Percentiles rank a stretch among this genome's conserved stretches.
phyloP scores from a whole-genome alignment of 768 basidiomycete genomes.

The Dioszegia crocea region DNA sequence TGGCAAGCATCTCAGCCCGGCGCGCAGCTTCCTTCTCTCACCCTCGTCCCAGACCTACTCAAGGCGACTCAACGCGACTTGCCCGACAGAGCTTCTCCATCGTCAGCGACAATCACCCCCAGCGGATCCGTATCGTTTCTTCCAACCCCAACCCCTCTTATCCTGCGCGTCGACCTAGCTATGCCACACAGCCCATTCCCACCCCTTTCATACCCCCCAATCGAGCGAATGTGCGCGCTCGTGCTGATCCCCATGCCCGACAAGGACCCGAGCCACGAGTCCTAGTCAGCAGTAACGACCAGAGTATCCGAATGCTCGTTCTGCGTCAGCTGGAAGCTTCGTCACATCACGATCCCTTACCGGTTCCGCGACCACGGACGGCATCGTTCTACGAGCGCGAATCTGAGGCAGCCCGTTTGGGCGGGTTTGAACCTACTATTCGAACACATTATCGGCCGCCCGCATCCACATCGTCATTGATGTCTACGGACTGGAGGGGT shows the following conservation, averaged over 20 bases:
- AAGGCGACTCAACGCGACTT: slow-evolving; percentile 3
- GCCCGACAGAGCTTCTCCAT: slow-evolving; percentile 9
- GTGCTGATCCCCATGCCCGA: not conserved
- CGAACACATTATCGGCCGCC: not conserved
- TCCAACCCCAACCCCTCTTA: not conserved
- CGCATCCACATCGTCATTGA: not conserved
- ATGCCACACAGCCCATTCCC: not conserved
- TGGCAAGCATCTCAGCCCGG: not conserved
- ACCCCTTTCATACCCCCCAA: too few relatives aligned
- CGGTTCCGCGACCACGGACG: not conserved
- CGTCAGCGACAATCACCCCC: slow-evolving; percentile 7
- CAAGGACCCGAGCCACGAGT: slow-evolving; percentile 61
- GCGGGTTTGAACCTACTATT: not conserved
- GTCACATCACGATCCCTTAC: not conserved
- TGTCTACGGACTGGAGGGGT: not conserved
- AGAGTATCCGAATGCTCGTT: slow-evolving; percentile 73
- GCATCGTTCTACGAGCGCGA: not conserved
- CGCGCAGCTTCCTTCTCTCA: slow-evolving; percentile 10
- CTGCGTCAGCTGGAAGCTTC: slow-evolving; percentile 46
- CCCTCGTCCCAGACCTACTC: not conserved
- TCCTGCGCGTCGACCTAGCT: too few relatives aligned
- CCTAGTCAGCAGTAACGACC: slow-evolving; percentile 81
- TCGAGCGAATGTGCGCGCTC: too few relatives aligned
- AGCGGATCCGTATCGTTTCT: slow-evolving; percentile 22
- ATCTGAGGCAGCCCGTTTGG: not conserved